A percentile compares a stretch with the other conserved stretches of the same genome.
phyloP scores from a whole-genome alignment of 345 rosid species.

The Punica granatum region DNA sequence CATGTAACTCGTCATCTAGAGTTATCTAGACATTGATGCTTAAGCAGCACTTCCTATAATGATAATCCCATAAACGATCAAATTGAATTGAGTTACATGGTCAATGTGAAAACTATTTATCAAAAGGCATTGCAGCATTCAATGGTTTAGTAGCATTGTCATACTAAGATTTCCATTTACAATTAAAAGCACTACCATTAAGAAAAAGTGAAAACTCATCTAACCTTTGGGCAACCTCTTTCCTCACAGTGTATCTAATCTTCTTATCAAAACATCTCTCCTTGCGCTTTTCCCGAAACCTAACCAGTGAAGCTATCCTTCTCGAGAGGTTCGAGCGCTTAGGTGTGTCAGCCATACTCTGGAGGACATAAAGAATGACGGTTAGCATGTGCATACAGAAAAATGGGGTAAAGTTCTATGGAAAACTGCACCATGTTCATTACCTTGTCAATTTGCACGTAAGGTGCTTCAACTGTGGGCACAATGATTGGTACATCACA shows the following conservation, averaged over 20 bases:
- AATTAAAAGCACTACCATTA: neutral
- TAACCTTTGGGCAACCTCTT: conserved; percentile 77
- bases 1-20: no score
- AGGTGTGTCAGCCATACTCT: conserved; percentile 36
- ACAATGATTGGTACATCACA: conserved; percentile 44
- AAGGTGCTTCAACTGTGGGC: conserved; percentile 41
- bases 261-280: conserved; percentile 81
- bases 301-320: conserved; percentile 66
- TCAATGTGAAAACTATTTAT: neutral
- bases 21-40: neutral
- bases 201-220: neutral
- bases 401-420: neutral
- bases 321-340: conserved; percentile 53
- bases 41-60: neutral
- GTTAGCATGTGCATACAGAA: neutral
- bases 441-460: conserved; percentile 6
- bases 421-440: neutral
- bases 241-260: conserved; percentile 61
- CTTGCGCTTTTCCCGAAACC: conserved; percentile 69
- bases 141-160: neutral
- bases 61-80: neutral
- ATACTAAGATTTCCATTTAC: neutral
- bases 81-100: neutral
- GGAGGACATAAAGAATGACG: conserved; percentile 7
- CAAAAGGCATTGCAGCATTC: neutral